phyloP scores from a whole-genome alignment of 768 basidiomycete genomes.

The Naganishia randhawae region DNA sequence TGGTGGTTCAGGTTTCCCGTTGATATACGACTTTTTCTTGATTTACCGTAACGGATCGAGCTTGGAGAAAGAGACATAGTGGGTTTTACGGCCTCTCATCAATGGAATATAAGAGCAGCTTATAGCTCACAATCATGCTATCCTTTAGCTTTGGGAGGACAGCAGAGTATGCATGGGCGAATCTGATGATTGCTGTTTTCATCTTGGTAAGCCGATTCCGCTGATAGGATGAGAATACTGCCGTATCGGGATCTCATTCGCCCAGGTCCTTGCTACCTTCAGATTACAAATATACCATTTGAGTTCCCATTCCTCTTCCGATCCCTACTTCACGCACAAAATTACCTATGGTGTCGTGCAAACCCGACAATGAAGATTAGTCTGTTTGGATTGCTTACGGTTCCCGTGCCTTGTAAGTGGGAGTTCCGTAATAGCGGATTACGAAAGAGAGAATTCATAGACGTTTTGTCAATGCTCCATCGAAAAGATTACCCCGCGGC shows the following conservation, averaged over 20 bases:
- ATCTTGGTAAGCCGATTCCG: slow-evolving; percentile 32
- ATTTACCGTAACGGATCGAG: slow-evolving; percentile 48
- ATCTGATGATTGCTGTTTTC: slow-evolving; percentile 40
- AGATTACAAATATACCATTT: slow-evolving; percentile 43
- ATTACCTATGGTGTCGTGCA: slow-evolving; percentile 48
- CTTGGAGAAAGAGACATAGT: slow-evolving; percentile 45
- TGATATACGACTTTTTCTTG: slow-evolving; percentile 48
- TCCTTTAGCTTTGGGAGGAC: slow-evolving; percentile 32
- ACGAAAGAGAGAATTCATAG: background rate
- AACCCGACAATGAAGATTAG: slow-evolving; percentile 48
- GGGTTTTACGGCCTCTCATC: slow-evolving; percentile 20
- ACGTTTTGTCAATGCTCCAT: background rate
- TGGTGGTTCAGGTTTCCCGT: slow-evolving; percentile 46
- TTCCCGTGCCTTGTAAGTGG: slow-evolving; percentile 47
- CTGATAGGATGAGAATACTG: background rate
- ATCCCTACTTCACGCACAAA: slow-evolving; percentile 48
- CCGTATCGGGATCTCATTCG: background rate
- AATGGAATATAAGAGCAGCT: too few relatives aligned
- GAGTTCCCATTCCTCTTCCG: slow-evolving; percentile 47
- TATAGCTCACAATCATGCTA: background rate
- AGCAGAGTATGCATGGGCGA: slow-evolving; percentile 47
- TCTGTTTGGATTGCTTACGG: slow-evolving; percentile 46
- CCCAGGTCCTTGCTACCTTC: background rate
- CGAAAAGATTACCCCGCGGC: slow-evolving; percentile 46
- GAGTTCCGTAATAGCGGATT: background rate